Base-by-base conservation (phyloP, 164 flowering plant species). In the Sedum album region DNA sequence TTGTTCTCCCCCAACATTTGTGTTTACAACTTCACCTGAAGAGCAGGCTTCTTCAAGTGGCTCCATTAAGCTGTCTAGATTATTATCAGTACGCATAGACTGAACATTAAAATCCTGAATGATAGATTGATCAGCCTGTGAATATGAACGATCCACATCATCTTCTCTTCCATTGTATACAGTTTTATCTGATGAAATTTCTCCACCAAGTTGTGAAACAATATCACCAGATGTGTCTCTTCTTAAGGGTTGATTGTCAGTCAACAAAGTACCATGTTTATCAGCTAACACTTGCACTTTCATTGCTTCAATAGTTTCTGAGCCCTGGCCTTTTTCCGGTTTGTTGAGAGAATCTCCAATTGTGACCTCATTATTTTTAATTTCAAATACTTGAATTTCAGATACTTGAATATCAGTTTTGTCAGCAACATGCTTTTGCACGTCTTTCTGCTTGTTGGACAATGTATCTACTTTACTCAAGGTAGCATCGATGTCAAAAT, bases 401-500 rank as follows among this genome's bases (percentile, higher is more conserved):
- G 25, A 35, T 7, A 35, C 38, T 35, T 35, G 5, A 35, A 35
- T 35, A 35, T 69, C 72, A 36, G 26, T 76, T 66, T 9, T 66
- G 65, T 66, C 68, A 26, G 74, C 66, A 76, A 36, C 30, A 61
- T 21, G 33, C 66, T 42, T 72, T 66, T 77, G 61, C 42, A 31
- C 65, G 31, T 77, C 79, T 71, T 44, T n/a, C 63, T 48, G 26
- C 70, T 74, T 76, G n/a, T 68, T 74, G 48, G 82, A 72, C 68
- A 60, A 75, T 65, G 74, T 70, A 66, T 75, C 81, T 71, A 63
- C 78, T 75, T 82, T 75, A 48, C 15, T 66, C 36, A 78, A 69
- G 73, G 76, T 72, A 66, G 85, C 72, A 78, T 72, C 84, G 66
- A 86, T 77, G 75, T 79, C 77, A 73, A 90, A 88, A 73, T 69